Conservation (phyloP, 306 rosid species). For the Citrullus mucosospermus region DNA sequence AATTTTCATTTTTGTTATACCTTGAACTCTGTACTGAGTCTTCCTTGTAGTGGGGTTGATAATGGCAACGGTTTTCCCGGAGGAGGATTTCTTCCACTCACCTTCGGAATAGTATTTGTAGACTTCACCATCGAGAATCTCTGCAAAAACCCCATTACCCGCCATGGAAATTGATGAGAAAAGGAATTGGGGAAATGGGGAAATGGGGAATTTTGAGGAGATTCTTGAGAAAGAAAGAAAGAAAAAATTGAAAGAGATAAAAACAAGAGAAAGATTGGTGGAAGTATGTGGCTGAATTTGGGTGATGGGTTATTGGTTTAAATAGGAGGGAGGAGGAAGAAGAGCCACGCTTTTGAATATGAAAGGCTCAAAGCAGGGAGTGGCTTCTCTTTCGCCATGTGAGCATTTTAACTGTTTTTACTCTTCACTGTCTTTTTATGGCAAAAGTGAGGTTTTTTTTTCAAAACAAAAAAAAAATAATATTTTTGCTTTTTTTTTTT, state of each 20-base stretch:
- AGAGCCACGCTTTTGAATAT: constrained; percentile 29
- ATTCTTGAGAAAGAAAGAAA: not conserved
- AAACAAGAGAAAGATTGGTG: not conserved
- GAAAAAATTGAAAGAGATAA: not conserved
- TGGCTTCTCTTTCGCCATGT: not conserved
- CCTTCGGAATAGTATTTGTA: constrained; percentile 80
- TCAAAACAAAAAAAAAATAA: not conserved
- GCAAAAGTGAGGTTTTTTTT: not conserved
- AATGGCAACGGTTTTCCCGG: constrained; percentile 69
- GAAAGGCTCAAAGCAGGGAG: not conserved
- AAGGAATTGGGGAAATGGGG: too few species aligned
- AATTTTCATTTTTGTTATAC: constrained; percentile 4
- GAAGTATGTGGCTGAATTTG: constrained; percentile 11
- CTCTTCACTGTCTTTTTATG: not conserved
- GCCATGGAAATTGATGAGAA: constrained; percentile 28
- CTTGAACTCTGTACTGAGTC: constrained; percentile 92
- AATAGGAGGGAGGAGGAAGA: constrained; percentile 27
- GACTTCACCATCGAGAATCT: constrained; percentile 64
- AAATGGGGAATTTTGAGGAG: not conserved
- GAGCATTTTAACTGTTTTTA: not conserved
- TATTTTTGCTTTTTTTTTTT: too few species aligned
- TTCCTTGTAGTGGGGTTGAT: constrained; percentile 77
- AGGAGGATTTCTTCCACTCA: constrained; percentile 75
- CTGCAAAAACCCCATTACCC: constrained; percentile 63
- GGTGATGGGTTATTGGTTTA: constrained; percentile 12